phyloP scores from a whole-genome alignment of 768 basidiomycete genomes.

The Podaxis sp. region DNA sequence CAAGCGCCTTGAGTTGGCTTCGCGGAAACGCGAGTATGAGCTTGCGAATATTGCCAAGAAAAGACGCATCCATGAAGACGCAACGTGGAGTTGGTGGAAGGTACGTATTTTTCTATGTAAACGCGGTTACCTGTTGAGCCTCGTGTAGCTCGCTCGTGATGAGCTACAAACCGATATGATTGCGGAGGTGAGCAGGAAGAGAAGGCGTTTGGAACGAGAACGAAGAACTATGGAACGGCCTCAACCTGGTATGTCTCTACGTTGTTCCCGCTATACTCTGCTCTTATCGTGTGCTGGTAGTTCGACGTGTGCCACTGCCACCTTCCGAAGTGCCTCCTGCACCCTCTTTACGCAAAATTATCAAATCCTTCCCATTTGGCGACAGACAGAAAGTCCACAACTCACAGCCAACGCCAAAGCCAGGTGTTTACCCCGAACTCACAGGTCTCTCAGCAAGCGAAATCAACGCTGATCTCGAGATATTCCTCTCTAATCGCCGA shows the following conservation, averaged over 20 bases:
- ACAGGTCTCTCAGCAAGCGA: slow-evolving; percentile 47
- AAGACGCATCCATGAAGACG: slow-evolving; percentile 67
- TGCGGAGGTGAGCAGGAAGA: slow-evolving; percentile 84
- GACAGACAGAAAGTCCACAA: slow-evolving; percentile 19
- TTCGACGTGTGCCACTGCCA: slow-evolving; percentile 59
- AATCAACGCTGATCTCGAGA: slow-evolving; percentile 53
- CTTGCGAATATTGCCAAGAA: slow-evolving; percentile 60
- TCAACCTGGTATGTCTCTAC: slow-evolving; percentile 56
- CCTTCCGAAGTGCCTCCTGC: slow-evolving; percentile 46
- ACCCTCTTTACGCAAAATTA: slow-evolving; percentile 66
- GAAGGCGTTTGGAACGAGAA: slow-evolving; percentile 82
- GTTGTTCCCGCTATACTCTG: slow-evolving; percentile 1
- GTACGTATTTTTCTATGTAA: slow-evolving; percentile 36
- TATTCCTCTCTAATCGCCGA: slow-evolving; percentile 47
- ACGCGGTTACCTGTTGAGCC: background rate
- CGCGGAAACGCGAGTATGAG: slow-evolving; percentile 70
- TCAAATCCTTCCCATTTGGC: slow-evolving; percentile 57
- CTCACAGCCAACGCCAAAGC: slow-evolving; percentile 24
- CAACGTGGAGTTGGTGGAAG: slow-evolving; percentile 92
- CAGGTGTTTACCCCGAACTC: slow-evolving; percentile 45
- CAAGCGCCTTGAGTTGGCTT: slow-evolving; percentile 78
- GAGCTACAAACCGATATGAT: slow-evolving; percentile 86
- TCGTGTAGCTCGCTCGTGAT: slow-evolving; percentile 64
- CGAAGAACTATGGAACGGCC: slow-evolving; percentile 77
- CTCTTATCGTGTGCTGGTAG: slow-evolving; percentile 24